Evolutionary conservation across 768 basidiomycete species (phyloP), one percentile per base, ranked within the genome.

Genomic region (Pisolithus microcarpus): DNA sequence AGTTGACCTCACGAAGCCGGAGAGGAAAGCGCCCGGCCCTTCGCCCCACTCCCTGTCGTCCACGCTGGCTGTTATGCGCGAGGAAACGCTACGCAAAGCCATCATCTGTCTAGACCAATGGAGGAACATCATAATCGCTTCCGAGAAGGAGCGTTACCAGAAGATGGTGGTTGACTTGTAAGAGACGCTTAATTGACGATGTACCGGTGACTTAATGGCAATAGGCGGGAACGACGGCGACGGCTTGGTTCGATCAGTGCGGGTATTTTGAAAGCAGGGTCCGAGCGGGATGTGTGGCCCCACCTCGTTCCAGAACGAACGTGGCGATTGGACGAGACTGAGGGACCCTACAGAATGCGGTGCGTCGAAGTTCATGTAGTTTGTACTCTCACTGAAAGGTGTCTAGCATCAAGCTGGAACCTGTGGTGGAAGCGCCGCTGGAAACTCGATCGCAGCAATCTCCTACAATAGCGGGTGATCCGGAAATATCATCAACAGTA

Each of bases 291-390:
- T 0, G 61, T 95, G 11, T 95, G 93, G 92, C 81, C 84, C 2
- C 75, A 78, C 40, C 65, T 74, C 15, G 72, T 72, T 38, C 69
- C 61, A 2, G 69, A 70, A 21, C 69, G 69, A 7, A 58, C 76
- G 11, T 95, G 93, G 93, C 72, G 84, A 30, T 67, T 95, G 42
- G 93, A 95, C 55, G 92, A 94, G 59, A 93, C 91, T 2, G 93
- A 96, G 60, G 93, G 92, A 1, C 92, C 91, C 1, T 78, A 88
- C 58, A 80, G 92, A 43, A 86, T 89, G 48, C 74, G 92, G 91
- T 91, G 58, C 26, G 75, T 56, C 1, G 8, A 38, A 4, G 26
- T 7, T 15, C 21, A 18, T 3, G 8, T 5, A 7, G 42, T 34
- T 11, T 24, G 28, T 6, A 10, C 15, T 31, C 16, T 49, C 6